Percentiles rank a stretch among this genome's conserved stretches.
phyloP scores from a whole-genome alignment of 345 rosid genomes.

The Populus ilicifolia region DNA sequence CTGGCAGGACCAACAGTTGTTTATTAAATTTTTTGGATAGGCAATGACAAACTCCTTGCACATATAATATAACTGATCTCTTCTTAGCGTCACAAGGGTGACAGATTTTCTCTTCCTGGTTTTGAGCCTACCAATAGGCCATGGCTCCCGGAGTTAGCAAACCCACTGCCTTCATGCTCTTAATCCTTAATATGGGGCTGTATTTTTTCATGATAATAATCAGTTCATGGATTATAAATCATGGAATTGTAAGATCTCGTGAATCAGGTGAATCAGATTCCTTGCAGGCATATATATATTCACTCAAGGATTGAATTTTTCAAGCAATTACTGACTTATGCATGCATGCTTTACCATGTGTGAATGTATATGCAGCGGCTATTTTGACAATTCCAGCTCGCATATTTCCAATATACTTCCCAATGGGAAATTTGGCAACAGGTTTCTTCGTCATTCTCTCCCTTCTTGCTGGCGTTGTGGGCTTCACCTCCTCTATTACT shows the following conservation, averaged over 20 bases:
- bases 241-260: conserved; percentile 52
- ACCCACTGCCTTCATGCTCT: conserved; percentile 59
- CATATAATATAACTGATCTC: background rate
- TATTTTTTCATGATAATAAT: conserved; percentile 56
- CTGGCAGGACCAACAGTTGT: background rate
- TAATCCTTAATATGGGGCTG: conserved; percentile 58
- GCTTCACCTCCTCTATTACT: conserved; percentile 61
- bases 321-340: background rate
- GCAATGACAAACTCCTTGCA: background rate
- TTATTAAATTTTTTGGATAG: background rate
- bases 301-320: background rate
- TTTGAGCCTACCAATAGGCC: background rate
- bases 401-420: conserved; percentile 77
- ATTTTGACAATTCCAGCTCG: conserved; percentile 59
- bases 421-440: conserved; percentile 84
- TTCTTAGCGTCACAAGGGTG: background rate
- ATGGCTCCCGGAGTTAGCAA: conserved; percentile 70
- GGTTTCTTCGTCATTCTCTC: conserved; percentile 65
- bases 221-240: conserved; percentile 79
- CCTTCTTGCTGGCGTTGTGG: conserved; percentile 73
- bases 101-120: background rate
- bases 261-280: conserved; percentile 46
- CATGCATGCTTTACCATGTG: background rate
- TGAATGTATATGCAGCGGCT: conserved; percentile 45
- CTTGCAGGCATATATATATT: background rate